Evolutionary conservation across 1,284 basidiomycete genomes (phyloP).

Genomic region (Melanopsichium pennsylvanicum): DNA sequence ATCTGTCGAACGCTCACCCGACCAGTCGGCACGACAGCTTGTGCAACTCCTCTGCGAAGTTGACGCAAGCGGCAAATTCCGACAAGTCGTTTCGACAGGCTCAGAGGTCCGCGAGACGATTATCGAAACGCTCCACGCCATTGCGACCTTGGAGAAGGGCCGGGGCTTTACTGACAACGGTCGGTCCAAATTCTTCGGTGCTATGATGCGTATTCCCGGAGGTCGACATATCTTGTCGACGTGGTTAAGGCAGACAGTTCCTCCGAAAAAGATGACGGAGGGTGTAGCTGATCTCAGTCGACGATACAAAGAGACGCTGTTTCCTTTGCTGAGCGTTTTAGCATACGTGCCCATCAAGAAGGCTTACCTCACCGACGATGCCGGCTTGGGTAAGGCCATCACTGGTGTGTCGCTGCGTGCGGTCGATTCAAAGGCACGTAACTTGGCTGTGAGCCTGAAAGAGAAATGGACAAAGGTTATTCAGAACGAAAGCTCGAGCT

Average conservation of each 20-base stretch:
- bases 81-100: constrained; percentile 9
- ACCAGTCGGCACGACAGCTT: constrained; percentile 16
- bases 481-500: constrained; percentile 7
- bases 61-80: constrained; percentile 23
- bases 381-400: constrained; percentile 47
- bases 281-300: constrained; percentile 39
- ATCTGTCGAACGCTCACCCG: constrained; percentile 18
- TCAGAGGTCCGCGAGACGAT: constrained; percentile 23
- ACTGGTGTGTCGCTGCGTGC: constrained; percentile 42
- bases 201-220: constrained; percentile 25
- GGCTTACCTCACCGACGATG: constrained; percentile 51
- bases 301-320: constrained; percentile 35
- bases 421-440: constrained; percentile 21
- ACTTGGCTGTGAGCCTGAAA: constrained; percentile 32
- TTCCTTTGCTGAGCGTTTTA: constrained; percentile 44
- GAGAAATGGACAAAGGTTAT: constrained; percentile 50
- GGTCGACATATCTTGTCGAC: constrained; percentile 28
- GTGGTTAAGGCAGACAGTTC: constrained; percentile 29
- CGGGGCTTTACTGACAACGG: constrained; percentile 27
- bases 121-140: constrained; percentile 16
- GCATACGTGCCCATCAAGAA: constrained; percentile 32
- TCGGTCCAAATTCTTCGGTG: constrained; percentile 17
- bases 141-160: constrained; percentile 30
- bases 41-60: constrained; percentile 21
- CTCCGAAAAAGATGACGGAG: constrained; percentile 32